Conservation (phyloP, 2,329 filamentous ascomycete species). For the Verticillium dahliae region DNA sequence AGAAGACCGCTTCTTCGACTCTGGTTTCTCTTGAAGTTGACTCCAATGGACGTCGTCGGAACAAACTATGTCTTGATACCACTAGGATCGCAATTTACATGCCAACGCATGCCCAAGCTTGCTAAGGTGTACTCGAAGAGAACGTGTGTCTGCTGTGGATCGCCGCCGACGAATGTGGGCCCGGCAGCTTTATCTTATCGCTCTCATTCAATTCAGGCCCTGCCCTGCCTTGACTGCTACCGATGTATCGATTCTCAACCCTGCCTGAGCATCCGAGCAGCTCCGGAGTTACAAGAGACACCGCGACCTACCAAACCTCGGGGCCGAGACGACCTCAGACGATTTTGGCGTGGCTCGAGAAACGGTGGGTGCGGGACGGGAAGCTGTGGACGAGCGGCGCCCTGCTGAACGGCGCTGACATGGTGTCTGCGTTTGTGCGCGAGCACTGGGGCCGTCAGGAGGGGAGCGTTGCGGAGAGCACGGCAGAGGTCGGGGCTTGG, state of each 20-base stretch:
- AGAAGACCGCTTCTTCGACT: not conserved
- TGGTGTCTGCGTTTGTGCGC: conserved; percentile 22
- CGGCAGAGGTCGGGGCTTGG: conserved; percentile 16
- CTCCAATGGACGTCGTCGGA: not conserved
- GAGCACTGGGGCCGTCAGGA: conserved; percentile 20
- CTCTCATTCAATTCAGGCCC: no score
- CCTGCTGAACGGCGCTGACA: conserved; percentile 25
- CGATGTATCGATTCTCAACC: no score
- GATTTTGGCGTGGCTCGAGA: conserved; percentile 24
- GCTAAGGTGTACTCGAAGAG: no score
- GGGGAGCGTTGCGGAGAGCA: conserved; percentile 12
- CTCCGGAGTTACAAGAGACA: no score
- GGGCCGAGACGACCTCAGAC: no score
- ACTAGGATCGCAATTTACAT: not conserved
- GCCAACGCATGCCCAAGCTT: not conserved
- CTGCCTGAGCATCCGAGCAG: no score
- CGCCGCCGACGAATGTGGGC: not conserved
- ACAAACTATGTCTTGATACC: not conserved
- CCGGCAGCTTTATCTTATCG: not conserved
- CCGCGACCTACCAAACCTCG: no score
- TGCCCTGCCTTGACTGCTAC: no score
- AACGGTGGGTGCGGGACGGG: conserved; percentile 25
- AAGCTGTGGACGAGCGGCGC: conserved; percentile 29
- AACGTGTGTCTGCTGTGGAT: not conserved
- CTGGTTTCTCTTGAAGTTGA: not conserved